Evolutionary conservation across 2,329 filamentous ascomycete species (phyloP), one percentile per base, ranked within the genome.

Genomic region (Dactylellina cionopaga): DNA sequence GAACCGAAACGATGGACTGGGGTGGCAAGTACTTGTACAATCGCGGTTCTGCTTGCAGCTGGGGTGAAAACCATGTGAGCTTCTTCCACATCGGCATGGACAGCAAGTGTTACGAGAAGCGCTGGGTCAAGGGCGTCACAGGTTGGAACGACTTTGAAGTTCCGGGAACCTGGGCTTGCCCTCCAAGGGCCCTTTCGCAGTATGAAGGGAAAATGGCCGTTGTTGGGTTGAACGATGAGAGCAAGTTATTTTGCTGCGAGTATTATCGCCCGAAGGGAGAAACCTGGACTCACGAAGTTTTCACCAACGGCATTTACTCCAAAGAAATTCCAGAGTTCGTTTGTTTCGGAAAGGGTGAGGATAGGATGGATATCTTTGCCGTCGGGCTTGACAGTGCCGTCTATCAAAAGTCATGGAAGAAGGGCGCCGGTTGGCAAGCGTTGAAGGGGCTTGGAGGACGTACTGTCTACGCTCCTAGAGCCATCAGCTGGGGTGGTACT

Each of bases 91-190:
- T 56, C 9, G 60, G 49, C 5, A 13, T 55, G 17, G 62, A 58
- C 29, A 51, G 62, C n/a, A 58, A 56, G 27, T 55, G 49, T 13
- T 56, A 56, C n/a, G 49, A 66, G 39, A 66, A 51, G 19, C 35
- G 47, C 10, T 58, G 62, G 51, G 43, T n/a, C 1, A 37, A 10
- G 3, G 51, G 35, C 27, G 56, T 41, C 9, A 22, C 11, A 1
- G 58, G 44, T 1, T 59, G 55, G 55, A 29, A 43, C 15, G 44
- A 51, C 22, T 41, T 52, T 24, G 44, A 52, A 13, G 4, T 52
- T 13, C 44, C 59, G 24, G 59, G 59, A 17, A 43, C 6, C 11
- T 63, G 59, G 59, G 31, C 44, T 1, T 31, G 35, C 11, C 9
- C 59, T 22, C 44, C 46, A 33, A 29, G 49, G 25, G 24, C 59